A percentile compares a stretch with the other conserved stretches of the same genome.
Evolutionary conservation across 768 basidiomycete species (phyloP).

Genomic region (Tephrocybe sp.): DNA sequence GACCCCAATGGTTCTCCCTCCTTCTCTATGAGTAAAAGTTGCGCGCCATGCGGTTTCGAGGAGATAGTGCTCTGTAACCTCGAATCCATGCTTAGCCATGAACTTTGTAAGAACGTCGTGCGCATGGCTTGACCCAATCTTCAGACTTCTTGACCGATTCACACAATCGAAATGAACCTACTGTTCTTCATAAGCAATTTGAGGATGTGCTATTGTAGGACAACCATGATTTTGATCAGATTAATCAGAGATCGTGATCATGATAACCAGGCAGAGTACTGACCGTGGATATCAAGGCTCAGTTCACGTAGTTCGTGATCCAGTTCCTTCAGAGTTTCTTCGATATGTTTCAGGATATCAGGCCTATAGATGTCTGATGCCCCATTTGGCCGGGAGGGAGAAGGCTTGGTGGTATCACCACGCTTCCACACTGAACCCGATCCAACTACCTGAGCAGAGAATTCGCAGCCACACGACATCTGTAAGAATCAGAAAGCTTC

Average conservation of each 20-base stretch:
- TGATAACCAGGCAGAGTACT: conserved; percentile 14
- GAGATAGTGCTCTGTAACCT: conserved; percentile 56
- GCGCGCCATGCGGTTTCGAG: conserved; percentile 78
- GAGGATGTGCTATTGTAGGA: conserved; percentile 60
- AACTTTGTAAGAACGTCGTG: conserved; percentile 72
- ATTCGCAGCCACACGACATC: conserved; percentile 14
- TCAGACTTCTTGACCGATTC: not conserved
- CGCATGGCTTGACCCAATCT: conserved; percentile 46
- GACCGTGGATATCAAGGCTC: conserved; percentile 74
- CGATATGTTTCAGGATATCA: conserved; percentile 61
- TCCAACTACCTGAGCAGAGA: not conserved
- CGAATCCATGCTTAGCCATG: conserved; percentile 64
- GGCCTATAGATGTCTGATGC: conserved; percentile 45
- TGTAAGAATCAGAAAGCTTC: no score
- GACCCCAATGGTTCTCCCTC: conserved; percentile 69
- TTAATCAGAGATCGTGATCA: not conserved
- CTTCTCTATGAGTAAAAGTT: conserved; percentile 58
- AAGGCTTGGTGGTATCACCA: conserved; percentile 30
- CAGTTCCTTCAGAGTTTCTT: conserved; percentile 51
- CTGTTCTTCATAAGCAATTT: conserved; percentile 70
- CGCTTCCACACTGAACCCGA: conserved; percentile 42
- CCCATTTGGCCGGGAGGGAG: conserved; percentile 29
- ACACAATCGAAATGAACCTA: conserved; percentile 28
- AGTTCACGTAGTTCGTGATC: conserved; percentile 54
- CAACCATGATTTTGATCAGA: not conserved